These are phyloP conservation scores for Cordyceps militaris DNA, from an alignment of 2,329 filamentous ascomycete species.

Conservation along the genomic window DNA sequence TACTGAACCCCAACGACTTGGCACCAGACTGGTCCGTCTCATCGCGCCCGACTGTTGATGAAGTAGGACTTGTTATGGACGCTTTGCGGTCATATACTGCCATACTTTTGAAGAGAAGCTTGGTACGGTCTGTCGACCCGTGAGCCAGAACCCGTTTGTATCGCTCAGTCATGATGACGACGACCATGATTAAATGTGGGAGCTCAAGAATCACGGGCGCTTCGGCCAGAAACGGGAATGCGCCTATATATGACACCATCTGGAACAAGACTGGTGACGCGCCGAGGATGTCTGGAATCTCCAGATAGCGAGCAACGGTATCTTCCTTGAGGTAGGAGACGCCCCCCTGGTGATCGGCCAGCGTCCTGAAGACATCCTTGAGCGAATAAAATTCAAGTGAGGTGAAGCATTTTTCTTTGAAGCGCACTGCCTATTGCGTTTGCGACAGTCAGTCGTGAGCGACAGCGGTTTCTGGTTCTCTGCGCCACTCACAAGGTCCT, in stretches of 20 bases:
- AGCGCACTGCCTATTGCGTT: slow-evolving; percentile 46
- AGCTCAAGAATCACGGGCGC: slow-evolving; percentile 64
- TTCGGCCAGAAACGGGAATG: slow-evolving; percentile 66
- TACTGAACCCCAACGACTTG: slow-evolving; percentile 33
- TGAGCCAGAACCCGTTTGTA: slow-evolving; percentile 56
- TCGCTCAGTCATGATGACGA: slow-evolving; percentile 65
- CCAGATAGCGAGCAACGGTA: slow-evolving; percentile 63
- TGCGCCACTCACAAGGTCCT: slow-evolving; percentile 39
- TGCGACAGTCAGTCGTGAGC: background rate
- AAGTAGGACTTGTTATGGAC: slow-evolving; percentile 24
- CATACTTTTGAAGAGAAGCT: slow-evolving; percentile 63
- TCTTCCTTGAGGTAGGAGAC: slow-evolving; percentile 61
- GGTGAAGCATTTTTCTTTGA: slow-evolving; percentile 64
- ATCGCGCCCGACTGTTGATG: background rate
- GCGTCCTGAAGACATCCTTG: slow-evolving; percentile 63
- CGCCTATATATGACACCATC: slow-evolving; percentile 62
- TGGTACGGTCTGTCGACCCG: slow-evolving; percentile 50
- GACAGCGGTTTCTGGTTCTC: slow-evolving; percentile 5
- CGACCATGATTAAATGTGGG: slow-evolving; percentile 63
- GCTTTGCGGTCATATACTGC: slow-evolving; percentile 61
- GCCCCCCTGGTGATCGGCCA: slow-evolving; percentile 57
- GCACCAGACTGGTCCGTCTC: background rate
- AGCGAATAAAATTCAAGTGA: slow-evolving; percentile 66
- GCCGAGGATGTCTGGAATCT: slow-evolving; percentile 62
- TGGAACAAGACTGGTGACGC: slow-evolving; percentile 65